Base-by-base conservation (phyloP, 1,139 yeast species). In the Yamadazyma atlantica region DNA sequence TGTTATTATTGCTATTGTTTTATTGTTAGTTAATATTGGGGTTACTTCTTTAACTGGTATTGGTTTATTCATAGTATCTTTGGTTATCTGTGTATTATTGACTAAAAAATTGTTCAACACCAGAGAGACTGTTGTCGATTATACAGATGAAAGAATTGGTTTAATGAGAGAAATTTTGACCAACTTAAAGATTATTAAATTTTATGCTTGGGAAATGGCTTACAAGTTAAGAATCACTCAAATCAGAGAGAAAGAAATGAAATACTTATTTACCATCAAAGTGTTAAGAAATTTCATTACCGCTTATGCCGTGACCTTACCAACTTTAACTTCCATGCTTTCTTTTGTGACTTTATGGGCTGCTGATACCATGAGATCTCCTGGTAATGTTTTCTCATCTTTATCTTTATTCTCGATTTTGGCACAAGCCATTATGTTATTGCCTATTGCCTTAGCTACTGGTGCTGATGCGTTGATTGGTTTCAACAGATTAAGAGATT, bases 401-500 rank as follows among this genome's bases (percentile, higher is more conserved):
- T 64, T 77, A 44, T 65, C 80, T 1, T 63, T 77, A 42, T 77
- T 73, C 49, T 64, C 78, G 33, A 70, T 75, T 34, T 66, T 77
- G 49, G 74, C 78, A 3, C 70, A 66, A 44, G 75, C 77, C 24
- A 68, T 77, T 40, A 66, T 75, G 66, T 60, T 76, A 46, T 62
- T 77, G 41, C 82, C 82, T 11, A 60, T 74, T 39, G 77, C 88
- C 13, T 64, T 76, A 39, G 71, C 78, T 10, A 64, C 78, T 23
- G 74, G 74, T 22, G 73, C 79, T 19, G 82, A 77, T 57, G 81
- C 80, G 1, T 59, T 63, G 44, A 66, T 75, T 50, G 82, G 80
- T 0, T 70, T 74, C 46, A 58, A 57, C 29, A 62, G 82, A 50
- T 71, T 75, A 37, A 65, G 62, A 38, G 72, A 62, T 22, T 75